phyloP scores from a whole-genome alignment of 1,139 yeast species.

The Blastobotrys ciferrii region DNA sequence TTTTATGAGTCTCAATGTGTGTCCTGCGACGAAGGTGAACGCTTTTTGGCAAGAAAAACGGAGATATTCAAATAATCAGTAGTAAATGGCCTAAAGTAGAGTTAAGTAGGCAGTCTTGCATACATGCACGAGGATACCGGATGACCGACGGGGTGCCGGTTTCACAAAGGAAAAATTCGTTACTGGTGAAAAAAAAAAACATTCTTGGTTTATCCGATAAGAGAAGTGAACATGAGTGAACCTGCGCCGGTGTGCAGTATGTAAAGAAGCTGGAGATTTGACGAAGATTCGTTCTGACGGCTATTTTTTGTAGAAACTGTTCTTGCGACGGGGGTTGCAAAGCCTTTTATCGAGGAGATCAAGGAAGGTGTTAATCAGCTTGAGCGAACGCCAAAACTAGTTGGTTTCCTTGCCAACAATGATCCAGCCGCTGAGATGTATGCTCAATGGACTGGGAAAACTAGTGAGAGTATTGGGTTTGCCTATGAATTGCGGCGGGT shows the following conservation, averaged over 20 bases:
- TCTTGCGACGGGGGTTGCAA: conserved; percentile 83
- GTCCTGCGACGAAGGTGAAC: no score
- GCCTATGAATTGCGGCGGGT: conserved; percentile 72
- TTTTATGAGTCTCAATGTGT: no score
- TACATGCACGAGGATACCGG: neutral
- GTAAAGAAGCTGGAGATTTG: no score
- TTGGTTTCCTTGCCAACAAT: conserved; percentile 85
- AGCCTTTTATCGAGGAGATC: conserved; percentile 74
- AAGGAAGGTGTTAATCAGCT: conserved; percentile 54
- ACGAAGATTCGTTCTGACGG: no score
- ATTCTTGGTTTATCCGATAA: neutral
- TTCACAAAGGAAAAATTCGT: neutral
- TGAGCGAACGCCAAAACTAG: conserved; percentile 62
- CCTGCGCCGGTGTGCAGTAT: conserved; percentile 15
- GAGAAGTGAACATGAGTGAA: conserved; percentile 7
- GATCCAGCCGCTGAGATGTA: conserved; percentile 96
- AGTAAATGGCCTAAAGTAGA: no score
- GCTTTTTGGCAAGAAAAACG: no score
- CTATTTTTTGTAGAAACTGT: conserved; percentile 64
- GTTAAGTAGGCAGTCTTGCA: neutral
- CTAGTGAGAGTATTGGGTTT: conserved; percentile 83
- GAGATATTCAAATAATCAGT: no score
- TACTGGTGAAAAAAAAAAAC: neutral
- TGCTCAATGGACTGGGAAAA: conserved; percentile 94
- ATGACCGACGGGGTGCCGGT: neutral